Evolutionary conservation across 2,329 filamentous ascomycete species (phyloP).

Genomic region (Xylariaceae sp.): DNA sequence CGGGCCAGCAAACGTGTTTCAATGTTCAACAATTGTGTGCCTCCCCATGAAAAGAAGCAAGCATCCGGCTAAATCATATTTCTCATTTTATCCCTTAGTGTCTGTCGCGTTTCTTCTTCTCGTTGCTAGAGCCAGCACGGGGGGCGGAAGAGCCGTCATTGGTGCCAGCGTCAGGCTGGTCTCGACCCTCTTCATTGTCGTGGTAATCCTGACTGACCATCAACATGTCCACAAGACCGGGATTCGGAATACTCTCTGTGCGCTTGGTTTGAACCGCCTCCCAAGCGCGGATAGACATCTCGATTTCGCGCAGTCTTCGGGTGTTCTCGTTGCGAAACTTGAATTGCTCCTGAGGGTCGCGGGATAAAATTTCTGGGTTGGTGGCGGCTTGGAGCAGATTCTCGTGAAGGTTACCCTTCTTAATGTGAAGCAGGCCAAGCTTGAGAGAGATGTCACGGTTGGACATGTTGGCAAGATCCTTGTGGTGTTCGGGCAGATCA

Average conservation of each 20-base stretch:
- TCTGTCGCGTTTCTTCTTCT: not conserved
- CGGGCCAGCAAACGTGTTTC: not conserved
- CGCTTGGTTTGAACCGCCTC: conserved; percentile 15
- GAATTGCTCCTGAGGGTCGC: conserved; percentile 14
- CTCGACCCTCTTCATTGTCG: conserved; percentile 4
- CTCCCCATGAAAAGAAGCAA: too few relatives aligned
- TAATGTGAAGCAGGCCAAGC: conserved; percentile 18
- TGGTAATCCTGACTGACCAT: conserved; percentile 18
- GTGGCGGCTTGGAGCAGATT: conserved; percentile 15
- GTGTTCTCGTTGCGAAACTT: conserved; percentile 14
- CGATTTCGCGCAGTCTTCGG: conserved; percentile 10
- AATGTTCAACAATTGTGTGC: not conserved
- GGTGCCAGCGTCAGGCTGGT: not conserved
- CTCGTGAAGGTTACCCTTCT: conserved; percentile 18
- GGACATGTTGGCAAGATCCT: conserved; percentile 9
- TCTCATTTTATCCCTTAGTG: not conserved
- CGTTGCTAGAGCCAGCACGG: not conserved
- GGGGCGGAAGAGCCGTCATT: not conserved
- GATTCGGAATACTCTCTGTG: conserved; percentile 7
- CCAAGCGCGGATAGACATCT: conserved; percentile 19
- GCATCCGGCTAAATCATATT: not conserved
- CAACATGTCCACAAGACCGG: conserved; percentile 20
- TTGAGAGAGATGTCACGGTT: conserved; percentile 17
- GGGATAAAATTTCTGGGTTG: conserved; percentile 12
- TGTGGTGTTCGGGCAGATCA: conserved; percentile 16